Evolutionary conservation across 345 rosid genomes (phyloP), one percentile per base, ranked within the genome.

Genomic region (Chamaenerion angustifolium): DNA sequence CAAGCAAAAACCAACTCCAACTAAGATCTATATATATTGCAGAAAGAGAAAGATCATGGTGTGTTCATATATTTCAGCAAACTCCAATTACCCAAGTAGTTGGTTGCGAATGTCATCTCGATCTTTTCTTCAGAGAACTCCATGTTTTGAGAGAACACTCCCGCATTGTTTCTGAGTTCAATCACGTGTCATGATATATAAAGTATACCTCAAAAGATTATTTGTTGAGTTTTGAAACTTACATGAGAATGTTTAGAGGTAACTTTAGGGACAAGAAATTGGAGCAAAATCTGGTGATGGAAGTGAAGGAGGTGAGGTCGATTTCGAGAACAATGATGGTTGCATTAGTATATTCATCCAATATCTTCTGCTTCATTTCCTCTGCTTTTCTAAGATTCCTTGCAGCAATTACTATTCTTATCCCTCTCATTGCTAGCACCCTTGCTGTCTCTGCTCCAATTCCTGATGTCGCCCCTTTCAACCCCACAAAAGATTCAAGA

Each of bases 91-190:
- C 98, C 98, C 45, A 90, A 46, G 70, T 79, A 90, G 60, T 86
- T 90, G 42, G 94, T 79, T 14, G 98, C 94, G 61, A 90, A 86
- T 42, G 98, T 86, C 80, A 90, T 75, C 75, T 90, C 95, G 48
- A 86, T 76, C 72, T 90, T 90, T 56, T 86, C 95, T 51, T 86
- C 98, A 0, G 98, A 86, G 66, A 81, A 90, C 72, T 90, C 94
- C 75, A 90, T 65, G 59, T 73, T 76, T 57, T 74, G 77, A 43
- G 92, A 83, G 78, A 64, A 86, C 21, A 80, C 64, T 14, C 98
- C 98, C 1, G 98, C 98, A 62, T 90, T 90, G 62, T 90, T 90
- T 74, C 98, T 90, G 86, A 56, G 54, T 25, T 60, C 44, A 4
- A 45, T 21, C 25, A 21, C 25, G 25, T 21, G 25, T 21, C 25